Base-by-base conservation (phyloP, 2,329 filamentous ascomycete genomes). In the Talaromyces marneffei region DNA sequence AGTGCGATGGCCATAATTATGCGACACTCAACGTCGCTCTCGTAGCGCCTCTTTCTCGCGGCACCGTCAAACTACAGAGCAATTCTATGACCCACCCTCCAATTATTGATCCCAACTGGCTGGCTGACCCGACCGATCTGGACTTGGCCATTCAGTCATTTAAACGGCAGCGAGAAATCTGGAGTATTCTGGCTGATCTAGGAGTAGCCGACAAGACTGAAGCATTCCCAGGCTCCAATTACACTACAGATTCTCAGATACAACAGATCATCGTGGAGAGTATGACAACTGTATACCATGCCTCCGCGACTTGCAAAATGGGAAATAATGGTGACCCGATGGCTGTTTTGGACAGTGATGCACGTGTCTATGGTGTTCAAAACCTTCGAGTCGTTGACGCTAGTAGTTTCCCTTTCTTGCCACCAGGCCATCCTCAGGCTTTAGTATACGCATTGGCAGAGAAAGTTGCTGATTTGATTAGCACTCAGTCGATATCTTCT, bases 31-130 rank as follows among this genome's bases (percentile, higher is more conserved):
- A 66, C 1, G 69, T 65, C 1, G 73, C 72, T 0, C 67, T 82
- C 0, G 70, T 77, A 1, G 72, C 78, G 0, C 76, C 79, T 3
- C 62, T 74, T 0, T 81, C 78, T 0, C 75, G 77, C 0, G 81
- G 81, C 4, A 80, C 70, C 50, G 68, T 83, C 1, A 77, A 74
- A 0, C 72, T 83, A n/a, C 55, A 57, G 0, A 76, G 74, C 0
- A 57, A 67, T n/a, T 69, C 74, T 14, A 74, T 70, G 0, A 63
- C 66, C 0, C 73, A 76, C 20, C 66, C 68, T 0, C 80, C 81
- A 0, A 65, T 77, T 12, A 77, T 82, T 62, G 72, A 81, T 63
- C 77, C 79, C 1, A 79, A 79, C 64, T 83, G 76, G 73, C 69
- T 83, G 1, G 70, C 69, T 1, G 71, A 76, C 9, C 72, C 74